phyloP scores from a whole-genome alignment of 164 flowering plant genomes.

The Macadamia tetraphylla region DNA sequence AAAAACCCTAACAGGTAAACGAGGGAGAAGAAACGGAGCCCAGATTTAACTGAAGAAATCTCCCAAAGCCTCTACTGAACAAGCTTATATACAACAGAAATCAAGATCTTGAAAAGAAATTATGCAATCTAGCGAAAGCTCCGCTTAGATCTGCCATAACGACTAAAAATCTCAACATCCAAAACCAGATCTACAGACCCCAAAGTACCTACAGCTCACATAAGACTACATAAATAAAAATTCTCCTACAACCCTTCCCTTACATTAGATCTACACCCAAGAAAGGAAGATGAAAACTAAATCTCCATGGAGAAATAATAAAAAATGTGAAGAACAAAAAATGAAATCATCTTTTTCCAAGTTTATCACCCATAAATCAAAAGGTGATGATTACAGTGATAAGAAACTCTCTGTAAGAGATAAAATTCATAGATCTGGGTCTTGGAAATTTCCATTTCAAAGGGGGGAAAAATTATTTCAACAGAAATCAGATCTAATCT shows the following conservation, averaged over 20 bases:
- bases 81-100: slow-evolving; percentile 1
- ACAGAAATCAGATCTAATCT: not conserved
- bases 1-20: not conserved
- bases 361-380: slow-evolving; percentile 16
- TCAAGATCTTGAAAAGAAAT: not conserved
- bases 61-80: not conserved
- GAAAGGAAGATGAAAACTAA: not conserved
- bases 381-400: slow-evolving; percentile 19
- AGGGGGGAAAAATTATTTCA: slow-evolving; percentile 7
- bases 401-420: slow-evolving; percentile 9
- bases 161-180: not conserved
- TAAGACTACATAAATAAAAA: not conserved
- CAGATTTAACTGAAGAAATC: slow-evolving; percentile 2
- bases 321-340: not conserved
- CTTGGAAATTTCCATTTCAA: slow-evolving; percentile 4
- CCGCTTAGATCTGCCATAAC: not conserved
- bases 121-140: not conserved
- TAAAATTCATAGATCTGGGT: slow-evolving; percentile 11
- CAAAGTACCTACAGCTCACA: not conserved
- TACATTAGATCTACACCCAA: not conserved
- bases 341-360: not conserved
- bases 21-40: not conserved
- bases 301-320: not conserved
- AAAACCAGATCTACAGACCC: not conserved
- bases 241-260: no score